These are phyloP conservation scores for Smittium culicis DNA, from an alignment of 371 early-diverging fungal genomes.

Conservation along the genomic window DNA sequence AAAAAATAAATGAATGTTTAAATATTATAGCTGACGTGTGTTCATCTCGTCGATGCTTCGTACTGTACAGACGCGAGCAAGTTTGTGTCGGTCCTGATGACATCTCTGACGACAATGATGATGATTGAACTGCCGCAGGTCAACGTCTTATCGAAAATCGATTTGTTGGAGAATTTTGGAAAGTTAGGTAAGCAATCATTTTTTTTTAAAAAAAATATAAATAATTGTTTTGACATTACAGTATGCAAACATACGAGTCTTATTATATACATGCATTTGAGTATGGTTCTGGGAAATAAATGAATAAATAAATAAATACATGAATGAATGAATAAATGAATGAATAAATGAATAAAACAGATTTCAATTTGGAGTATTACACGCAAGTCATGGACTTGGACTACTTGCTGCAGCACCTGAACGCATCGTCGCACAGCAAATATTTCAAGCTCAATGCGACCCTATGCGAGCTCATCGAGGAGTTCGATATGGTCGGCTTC, in stretches of 20 bases:
- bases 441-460: conserved; percentile 63
- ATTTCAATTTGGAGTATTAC: conserved; percentile 82
- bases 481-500: conserved; percentile 80
- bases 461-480: conserved; percentile 77
- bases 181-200: conserved; percentile 37
- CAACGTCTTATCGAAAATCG: conserved; percentile 91
- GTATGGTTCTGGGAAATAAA: neutral
- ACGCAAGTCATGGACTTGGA: conserved; percentile 82
- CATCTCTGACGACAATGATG: conserved; percentile 78
- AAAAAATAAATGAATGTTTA: too few species aligned
- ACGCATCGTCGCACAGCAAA: conserved; percentile 41
- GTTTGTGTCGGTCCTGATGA: conserved; percentile 77
- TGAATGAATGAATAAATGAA: too few species aligned
- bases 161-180: conserved; percentile 69
- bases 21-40: conserved; percentile 63
- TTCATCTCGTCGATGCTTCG: conserved; percentile 89
- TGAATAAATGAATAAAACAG: too few species aligned
- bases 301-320: too few species aligned
- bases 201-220: too few species aligned
- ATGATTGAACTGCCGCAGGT: conserved; percentile 90
- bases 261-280: neutral
- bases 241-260: too few species aligned
- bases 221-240: too few species aligned
- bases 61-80: conserved; percentile 88
- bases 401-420: conserved; percentile 55